A percentile compares a stretch with the other conserved stretches of the same genome.
These are phyloP conservation scores for Coemansia sp. DNA, from an alignment of 192 early-diverging fungal genomes.

Conservation along the genomic window DNA sequence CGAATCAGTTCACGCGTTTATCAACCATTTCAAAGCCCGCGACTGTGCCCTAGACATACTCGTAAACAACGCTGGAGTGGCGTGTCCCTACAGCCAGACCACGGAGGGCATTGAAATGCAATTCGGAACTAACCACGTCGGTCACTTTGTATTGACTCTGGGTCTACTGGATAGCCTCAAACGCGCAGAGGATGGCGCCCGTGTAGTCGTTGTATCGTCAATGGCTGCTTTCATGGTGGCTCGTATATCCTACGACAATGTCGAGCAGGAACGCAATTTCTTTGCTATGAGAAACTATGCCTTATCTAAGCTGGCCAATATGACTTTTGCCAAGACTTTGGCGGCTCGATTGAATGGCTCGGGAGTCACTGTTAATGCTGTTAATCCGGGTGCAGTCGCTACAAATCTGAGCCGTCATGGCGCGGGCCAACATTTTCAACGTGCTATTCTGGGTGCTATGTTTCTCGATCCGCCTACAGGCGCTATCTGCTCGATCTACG, in stretches of 20 bases:
- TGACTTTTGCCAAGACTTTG: conserved; percentile 20
- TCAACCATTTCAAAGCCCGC: conserved; percentile 21
- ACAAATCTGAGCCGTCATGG: conserved; percentile 9
- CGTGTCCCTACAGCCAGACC: conserved; percentile 51
- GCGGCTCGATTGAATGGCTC: conserved; percentile 18
- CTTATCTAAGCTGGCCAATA: conserved; percentile 27
- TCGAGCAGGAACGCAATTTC: not conserved
- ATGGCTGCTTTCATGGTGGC: conserved; percentile 9
- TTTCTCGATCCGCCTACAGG: conserved; percentile 15
- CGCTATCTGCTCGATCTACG: conserved; percentile 9
- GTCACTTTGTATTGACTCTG: conserved; percentile 36
- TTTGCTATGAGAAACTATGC: conserved; percentile 15
- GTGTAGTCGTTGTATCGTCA: conserved; percentile 30
- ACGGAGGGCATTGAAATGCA: conserved; percentile 64
- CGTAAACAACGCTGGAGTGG: conserved; percentile 56
- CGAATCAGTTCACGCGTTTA: conserved; percentile 37
- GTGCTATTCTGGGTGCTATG: not conserved
- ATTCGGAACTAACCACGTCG: conserved; percentile 65
- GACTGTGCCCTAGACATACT: conserved; percentile 22
- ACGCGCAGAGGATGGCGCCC: conserved; percentile 11
- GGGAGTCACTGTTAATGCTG: conserved; percentile 16
- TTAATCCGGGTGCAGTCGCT: conserved; percentile 20
- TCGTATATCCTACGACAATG: conserved; percentile 9
- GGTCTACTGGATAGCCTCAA: conserved; percentile 23
- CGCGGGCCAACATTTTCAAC: not conserved